These are phyloP conservation scores for Ophiocordyceps camponoti-rufipedis DNA, from an alignment of 2,329 filamentous ascomycete genomes.

Conservation along the genomic window DNA sequence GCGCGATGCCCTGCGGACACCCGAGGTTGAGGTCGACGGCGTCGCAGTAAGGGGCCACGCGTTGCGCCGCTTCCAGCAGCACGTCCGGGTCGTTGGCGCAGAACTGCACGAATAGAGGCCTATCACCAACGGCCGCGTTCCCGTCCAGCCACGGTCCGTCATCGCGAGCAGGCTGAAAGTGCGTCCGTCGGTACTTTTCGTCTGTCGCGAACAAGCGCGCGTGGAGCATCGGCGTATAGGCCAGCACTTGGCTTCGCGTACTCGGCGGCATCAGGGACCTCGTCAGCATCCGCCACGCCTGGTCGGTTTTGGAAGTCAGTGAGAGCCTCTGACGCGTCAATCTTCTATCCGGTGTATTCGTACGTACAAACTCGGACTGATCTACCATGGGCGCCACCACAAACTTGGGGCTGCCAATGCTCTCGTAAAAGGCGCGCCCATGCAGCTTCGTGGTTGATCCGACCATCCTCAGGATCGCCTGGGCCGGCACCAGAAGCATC, in stretches of 20 bases:
- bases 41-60: conserved; percentile 76
- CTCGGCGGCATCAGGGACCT: conserved; percentile 68
- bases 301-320: not conserved
- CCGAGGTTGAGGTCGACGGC: conserved; percentile 91
- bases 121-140: conserved; percentile 55
- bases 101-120: conserved; percentile 90
- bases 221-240: conserved; percentile 94
- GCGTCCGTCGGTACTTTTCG: conserved; percentile 54
- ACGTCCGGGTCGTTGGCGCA: conserved; percentile 78
- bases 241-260: conserved; percentile 48
- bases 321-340: not conserved
- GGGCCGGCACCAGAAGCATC: no score
- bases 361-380: conserved; percentile 82
- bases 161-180: conserved; percentile 53
- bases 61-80: conserved; percentile 58
- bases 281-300: conserved; percentile 96
- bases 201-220: conserved; percentile 71
- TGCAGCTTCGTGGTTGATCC: conserved; percentile 38
- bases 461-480: not conserved
- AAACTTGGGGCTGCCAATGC: conserved; percentile 77
- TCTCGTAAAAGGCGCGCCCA: conserved; percentile 85
- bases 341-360: not conserved
- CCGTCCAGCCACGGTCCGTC: conserved; percentile 56
- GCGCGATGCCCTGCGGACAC: conserved; percentile 89
- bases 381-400: conserved; percentile 96